Base-by-base conservation (phyloP, 169 alveolate genomes). In the Plasmodium cynomolgi region DNA sequence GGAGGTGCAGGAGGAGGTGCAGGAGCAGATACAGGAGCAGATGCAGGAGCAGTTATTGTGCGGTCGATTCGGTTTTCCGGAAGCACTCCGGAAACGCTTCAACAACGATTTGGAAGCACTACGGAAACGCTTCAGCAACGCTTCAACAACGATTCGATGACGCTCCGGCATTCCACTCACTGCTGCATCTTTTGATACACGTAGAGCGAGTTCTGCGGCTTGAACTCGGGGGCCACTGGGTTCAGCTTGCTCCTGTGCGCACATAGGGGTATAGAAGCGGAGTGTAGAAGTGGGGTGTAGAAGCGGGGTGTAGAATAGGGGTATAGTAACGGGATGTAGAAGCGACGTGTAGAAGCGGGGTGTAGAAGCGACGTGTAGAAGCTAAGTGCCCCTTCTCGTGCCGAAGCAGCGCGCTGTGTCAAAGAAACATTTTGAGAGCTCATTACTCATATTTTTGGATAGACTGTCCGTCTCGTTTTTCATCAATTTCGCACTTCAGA, bases 211-310 rank as follows among this genome's bases (percentile, higher is more conserved):
- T 85, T 85, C 62, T 85, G 84, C 15, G 93, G 93, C 37, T 85
- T 85, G 84, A 85, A 85, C 68, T 85, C 93, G 7, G 93, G 93
- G 11, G 93, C 93, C 26, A 85, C 68, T 15, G 93, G 93, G 26
- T 85, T 85, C 79, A 85, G 93, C 50, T 85, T 85, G 31, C 93
- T 85, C 80, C 93, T 85, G 58, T n/a, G 39, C 56, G 56, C 26
- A 74, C 56, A 82, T 29, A 58, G 9, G 23, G 41, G 37, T 17
- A 41, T 13, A 47, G 54, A 44, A 7, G 1, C 44, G 7, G 54
- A 11, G 13, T 47, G 58, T 47, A 47, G 17, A 9, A 11, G n/a
- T n/a, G 9, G 23, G 41, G 37, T 17, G 73, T 13, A 47, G 54
- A 44, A 7, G 1, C 44, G 7, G 54, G 3, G 13, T 47, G 58